Evolutionary conservation across 192 early-diverging fungal genomes (phyloP).

Genomic region (Backusella sp.): DNA sequence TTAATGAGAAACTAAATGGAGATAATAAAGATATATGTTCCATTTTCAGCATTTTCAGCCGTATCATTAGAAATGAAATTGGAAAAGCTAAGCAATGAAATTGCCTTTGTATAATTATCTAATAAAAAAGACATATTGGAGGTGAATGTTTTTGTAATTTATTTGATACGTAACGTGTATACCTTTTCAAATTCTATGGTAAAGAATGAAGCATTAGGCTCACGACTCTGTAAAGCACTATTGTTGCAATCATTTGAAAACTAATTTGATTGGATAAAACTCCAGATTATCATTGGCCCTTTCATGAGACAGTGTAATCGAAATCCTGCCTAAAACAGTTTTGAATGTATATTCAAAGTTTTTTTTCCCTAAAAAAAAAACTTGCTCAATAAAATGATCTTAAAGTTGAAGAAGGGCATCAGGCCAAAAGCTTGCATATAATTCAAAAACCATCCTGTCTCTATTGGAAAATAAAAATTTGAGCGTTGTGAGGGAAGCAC

Average conservation of each 20-base stretch:
- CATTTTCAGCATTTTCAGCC: no score
- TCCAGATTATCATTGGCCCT: background rate
- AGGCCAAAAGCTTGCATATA: no score
- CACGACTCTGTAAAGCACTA: background rate
- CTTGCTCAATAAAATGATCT: background rate
- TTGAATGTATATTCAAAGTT: background rate
- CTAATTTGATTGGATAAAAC: background rate
- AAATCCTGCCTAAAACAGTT: background rate
- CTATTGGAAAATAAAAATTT: background rate
- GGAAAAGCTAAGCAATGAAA: no score
- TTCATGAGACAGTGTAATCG: background rate
- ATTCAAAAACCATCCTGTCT: background rate
- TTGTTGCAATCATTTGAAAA: background rate
- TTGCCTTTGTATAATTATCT: no score
- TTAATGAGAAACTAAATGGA: no score
- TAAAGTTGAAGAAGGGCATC: background rate
- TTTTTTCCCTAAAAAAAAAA: background rate
- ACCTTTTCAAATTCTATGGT: no score
- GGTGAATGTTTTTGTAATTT: no score
- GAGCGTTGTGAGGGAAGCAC: background rate
- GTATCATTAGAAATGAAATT: no score
- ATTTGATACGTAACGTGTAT: no score
- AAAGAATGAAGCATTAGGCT: background rate
- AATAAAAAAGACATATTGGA: no score
- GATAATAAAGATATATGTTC: no score